Conservation (phyloP, 1,139 yeast genomes). For the Blastobotrys capitulatus region DNA sequence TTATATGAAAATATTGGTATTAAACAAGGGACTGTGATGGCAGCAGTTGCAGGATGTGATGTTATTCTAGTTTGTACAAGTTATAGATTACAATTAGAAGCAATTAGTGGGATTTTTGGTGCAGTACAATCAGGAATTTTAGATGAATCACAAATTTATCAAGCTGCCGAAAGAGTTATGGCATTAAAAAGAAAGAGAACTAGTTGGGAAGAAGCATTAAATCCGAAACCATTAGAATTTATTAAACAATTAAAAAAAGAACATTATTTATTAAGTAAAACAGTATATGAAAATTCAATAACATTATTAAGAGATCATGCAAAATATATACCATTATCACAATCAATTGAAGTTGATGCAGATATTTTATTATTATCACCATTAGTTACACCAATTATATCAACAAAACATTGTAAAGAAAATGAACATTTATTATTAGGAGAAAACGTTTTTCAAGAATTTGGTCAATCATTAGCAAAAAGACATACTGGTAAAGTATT, state of each 20-base stretch:
- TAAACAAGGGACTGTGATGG: slow-evolving; percentile 61
- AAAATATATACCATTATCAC: slow-evolving; percentile 48
- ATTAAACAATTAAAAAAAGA: slow-evolving; percentile 37
- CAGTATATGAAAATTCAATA: slow-evolving; percentile 50
- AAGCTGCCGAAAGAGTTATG: slow-evolving; percentile 44
- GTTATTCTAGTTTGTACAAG: slow-evolving; percentile 60
- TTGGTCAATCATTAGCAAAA: slow-evolving; percentile 28
- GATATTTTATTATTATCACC: slow-evolving; percentile 50
- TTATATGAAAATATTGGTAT: slow-evolving; percentile 58
- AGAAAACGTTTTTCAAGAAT: slow-evolving; percentile 50
- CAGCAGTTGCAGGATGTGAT: slow-evolving; percentile 62
- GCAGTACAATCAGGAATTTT: slow-evolving; percentile 51
- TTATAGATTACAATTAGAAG: slow-evolving; percentile 52
- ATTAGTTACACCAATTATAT: slow-evolving; percentile 42
- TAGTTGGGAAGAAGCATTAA: slow-evolving; percentile 45
- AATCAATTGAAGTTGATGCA: slow-evolving; percentile 36
- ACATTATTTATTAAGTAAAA: slow-evolving; percentile 43
- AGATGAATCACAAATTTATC: slow-evolving; percentile 43
- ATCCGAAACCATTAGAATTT: slow-evolving; percentile 28
- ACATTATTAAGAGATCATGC: slow-evolving; percentile 54
- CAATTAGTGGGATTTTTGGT: slow-evolving; percentile 48
- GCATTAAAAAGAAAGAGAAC: slow-evolving; percentile 42
- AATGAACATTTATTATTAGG: slow-evolving; percentile 40
- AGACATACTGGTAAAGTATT: slow-evolving; percentile 42
- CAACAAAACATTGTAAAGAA: slow-evolving; percentile 23